Evolutionary conservation across 169 alveolate genomes (phyloP).

Genomic region (Plasmodium gonderi): DNA sequence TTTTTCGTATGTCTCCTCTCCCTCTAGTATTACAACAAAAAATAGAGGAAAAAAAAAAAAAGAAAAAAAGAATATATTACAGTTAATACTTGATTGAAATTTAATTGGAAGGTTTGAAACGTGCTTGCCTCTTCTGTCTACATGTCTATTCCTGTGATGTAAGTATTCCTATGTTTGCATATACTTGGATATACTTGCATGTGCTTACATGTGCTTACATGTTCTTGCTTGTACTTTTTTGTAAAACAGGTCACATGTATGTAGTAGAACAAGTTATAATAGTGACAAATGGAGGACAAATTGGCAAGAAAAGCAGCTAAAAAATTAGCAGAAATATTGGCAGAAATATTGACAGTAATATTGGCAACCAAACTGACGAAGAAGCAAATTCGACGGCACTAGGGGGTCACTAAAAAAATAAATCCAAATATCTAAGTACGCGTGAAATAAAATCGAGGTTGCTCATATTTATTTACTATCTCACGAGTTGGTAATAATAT

Average conservation of each 20-base stretch:
- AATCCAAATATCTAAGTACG: neutral
- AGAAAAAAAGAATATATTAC: neutral
- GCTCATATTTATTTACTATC: neutral
- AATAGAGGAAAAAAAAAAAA: neutral
- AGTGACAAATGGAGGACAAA: neutral
- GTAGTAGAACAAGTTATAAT: neutral
- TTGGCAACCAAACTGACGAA: neutral
- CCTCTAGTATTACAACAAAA: neutral
- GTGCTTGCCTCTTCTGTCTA: neutral
- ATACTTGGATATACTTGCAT: neutral
- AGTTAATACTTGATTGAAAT: neutral
- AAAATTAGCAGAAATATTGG: neutral
- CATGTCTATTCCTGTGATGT: neutral
- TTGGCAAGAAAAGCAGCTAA: neutral
- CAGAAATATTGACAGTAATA: neutral
- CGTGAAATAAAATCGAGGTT: neutral
- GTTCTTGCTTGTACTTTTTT: no score
- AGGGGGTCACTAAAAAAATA: neutral
- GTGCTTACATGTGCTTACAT: no score
- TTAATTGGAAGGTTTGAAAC: neutral
- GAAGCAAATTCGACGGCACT: neutral
- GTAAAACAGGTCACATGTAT: no score
- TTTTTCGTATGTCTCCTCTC: constrained; percentile 4
- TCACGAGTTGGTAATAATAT: neutral
- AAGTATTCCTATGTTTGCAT: neutral